Base-by-base conservation (phyloP, 2,329 filamentous ascomycete species). In the Macrophomina pseudophaseolina region DNA sequence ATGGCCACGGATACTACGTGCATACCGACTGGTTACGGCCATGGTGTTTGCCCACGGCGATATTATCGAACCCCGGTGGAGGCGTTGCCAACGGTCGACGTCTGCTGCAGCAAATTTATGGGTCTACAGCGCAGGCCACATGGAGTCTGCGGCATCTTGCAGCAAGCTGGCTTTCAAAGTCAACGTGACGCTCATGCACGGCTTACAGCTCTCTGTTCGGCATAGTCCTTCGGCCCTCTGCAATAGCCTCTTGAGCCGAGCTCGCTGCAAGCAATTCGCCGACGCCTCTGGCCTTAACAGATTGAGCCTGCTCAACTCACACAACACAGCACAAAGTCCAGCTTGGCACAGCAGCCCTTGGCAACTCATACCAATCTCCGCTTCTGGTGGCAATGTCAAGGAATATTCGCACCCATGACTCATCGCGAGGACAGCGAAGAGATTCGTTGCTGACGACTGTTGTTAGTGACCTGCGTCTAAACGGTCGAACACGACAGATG, bases 121-220 rank as follows among this genome's bases (percentile, higher is more conserved):
- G 56, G 42, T 46, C 56, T 14, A 46, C n/a, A 40, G 42, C 56
- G 28, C 56, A 30, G 56, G 33, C 56, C 16, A 60, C 38, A 11
- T 48, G 23, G 40, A 48, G 16, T 35, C 12, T 46, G 38, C 54
- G 54, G 38, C 54, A 44, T 30, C 54, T 59, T 59, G 54, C 54
- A 59, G 38, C 54, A 46, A 11, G 40, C 54, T 28, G 23, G 7
- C 54, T 30, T 7, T 60, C 56, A 16, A 42, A 48, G 23, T 18
- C 42, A 40, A 48, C 40, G 28, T 48, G 42, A 60, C 46, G 30
- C 56, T 48, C 56, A 46, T 60, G 56, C 56, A 60, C 40, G 33
- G 56, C 56, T 60, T 60, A 60, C 56, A 60, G 28, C 28, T 32
- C 16, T 23, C 5, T 33, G 56, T 30, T 35, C 56, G 56, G 56